Base-by-base conservation (phyloP, 2,329 filamentous ascomycete species). In the Phaeosphaeriaceae sp. region DNA sequence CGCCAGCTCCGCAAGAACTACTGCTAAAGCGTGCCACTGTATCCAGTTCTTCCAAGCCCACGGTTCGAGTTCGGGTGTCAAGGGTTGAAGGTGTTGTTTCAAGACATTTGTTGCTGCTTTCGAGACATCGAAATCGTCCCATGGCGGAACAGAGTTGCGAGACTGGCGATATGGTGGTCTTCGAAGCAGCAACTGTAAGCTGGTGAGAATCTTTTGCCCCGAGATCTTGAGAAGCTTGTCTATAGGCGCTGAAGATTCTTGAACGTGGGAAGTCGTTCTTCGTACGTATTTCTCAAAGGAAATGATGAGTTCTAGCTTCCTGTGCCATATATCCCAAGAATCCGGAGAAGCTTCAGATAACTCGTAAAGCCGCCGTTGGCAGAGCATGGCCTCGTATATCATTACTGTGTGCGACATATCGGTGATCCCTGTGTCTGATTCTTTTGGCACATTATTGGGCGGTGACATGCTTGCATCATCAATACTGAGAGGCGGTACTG, bases 41-140 rank as follows among this genome's bases (percentile, higher is more conserved):
- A 64, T 48, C 61, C 61, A 62, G 22, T 50, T 58, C 40, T 64
- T 64, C 58, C 61, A 64, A 6, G 56, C 56, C 61, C 61, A 64
- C 2, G 50, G 53, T 17, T 40, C 22, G 13, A 61, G 54, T 11
- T 57, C 56, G 7, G 53, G 41, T 21, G 48, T 15, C 1, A 45
- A 13, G 3, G 44, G n/a, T 33, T 61, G 42, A 19, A 58, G 10
- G 36, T 61, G 54, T 7, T 52, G 48, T 51, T 61, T 55, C 4
- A 61, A 25, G 20, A 61, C 51, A 21, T 54, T 33, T n/a, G 51
- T 53, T 7, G 55, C 56, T 42, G 44, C 33, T 19, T 20, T 42
- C 21, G 57, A n/a, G 20, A 58, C 52, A 40, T 56, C 44, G 15
- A 60, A 57, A n/a, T 53, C 31, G 25, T 64, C 58, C 51, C 54